These are phyloP conservation scores for Selaginella tamariscina DNA, from an alignment of 75 land plant species.

Conservation along the genomic window DNA sequence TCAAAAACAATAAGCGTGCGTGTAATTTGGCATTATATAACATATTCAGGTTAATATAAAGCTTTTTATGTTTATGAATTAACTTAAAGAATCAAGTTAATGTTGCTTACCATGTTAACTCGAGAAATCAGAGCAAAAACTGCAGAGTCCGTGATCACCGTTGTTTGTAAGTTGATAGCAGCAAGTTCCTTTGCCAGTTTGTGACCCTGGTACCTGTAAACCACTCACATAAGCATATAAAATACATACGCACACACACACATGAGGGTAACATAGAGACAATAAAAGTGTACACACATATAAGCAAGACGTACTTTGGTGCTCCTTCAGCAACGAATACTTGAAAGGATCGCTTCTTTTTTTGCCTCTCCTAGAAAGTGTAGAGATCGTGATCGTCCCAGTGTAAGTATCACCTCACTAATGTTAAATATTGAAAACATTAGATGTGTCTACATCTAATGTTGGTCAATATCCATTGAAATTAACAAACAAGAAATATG, in stretches of 20 bases:
- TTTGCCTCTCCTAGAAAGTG: constrained; percentile 92
- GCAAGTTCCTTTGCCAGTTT: constrained; percentile 82
- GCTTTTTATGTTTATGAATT: background rate
- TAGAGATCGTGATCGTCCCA: constrained; percentile 86
- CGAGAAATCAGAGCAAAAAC: constrained; percentile 99
- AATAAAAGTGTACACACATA: background rate
- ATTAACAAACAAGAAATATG: constrained; percentile 7
- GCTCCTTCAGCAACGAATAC: constrained; percentile 99
- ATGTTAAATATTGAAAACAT: background rate
- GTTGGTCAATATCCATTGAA: background rate
- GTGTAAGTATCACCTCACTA: constrained; percentile 96
- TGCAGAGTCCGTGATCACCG: constrained; percentile 96
- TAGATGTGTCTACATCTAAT: no score
- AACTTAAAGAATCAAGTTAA: background rate
- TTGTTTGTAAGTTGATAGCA: constrained; percentile 64
- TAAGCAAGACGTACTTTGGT: constrained; percentile 50
- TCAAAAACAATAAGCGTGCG: background rate
- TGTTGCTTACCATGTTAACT: constrained; percentile 73
- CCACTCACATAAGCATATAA: no score
- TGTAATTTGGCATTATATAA: background rate
- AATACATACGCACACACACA: no score
- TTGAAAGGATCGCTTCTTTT: constrained; percentile 75
- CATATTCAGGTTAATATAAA: background rate
- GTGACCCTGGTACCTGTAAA: constrained; percentile 87
- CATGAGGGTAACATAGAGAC: no score